Evolutionary conservation across 2,329 filamentous ascomycete species (phyloP).

Genomic region (Cytospora leucostoma): DNA sequence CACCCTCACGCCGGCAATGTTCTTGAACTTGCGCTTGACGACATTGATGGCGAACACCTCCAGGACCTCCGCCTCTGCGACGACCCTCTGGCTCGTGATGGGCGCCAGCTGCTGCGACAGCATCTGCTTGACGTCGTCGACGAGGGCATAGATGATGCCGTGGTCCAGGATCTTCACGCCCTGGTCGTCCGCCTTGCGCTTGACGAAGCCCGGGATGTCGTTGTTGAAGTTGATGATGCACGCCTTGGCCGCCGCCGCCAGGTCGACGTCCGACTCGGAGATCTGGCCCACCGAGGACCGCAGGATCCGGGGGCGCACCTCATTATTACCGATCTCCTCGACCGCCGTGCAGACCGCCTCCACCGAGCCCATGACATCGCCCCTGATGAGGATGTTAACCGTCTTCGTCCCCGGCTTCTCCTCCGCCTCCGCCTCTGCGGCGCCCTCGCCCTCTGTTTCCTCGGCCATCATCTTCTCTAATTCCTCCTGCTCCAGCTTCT

Average conservation of each 20-base stretch:
- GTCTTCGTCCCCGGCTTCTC: conserved; percentile 48
- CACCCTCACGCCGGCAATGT: conserved; percentile 85
- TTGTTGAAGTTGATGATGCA: conserved; percentile 87
- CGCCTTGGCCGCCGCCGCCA: conserved; percentile 75
- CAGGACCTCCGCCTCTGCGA: conserved; percentile 84
- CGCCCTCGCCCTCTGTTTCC: conserved; percentile 33
- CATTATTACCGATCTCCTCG: conserved; percentile 77
- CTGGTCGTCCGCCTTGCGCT: conserved; percentile 66
- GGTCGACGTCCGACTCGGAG: conserved; percentile 84
- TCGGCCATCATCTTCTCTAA: conserved; percentile 40
- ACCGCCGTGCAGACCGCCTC: conserved; percentile 85
- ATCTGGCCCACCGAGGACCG: conserved; percentile 76
- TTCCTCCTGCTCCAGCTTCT: conserved; percentile 50
- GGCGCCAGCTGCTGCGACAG: conserved; percentile 72
- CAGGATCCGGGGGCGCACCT: conserved; percentile 77
- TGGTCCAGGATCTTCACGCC: conserved; percentile 81
- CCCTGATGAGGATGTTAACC: conserved; percentile 85
- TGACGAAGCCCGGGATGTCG: conserved; percentile 65
- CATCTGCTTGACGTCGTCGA: conserved; percentile 69
- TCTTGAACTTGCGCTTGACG: conserved; percentile 67
- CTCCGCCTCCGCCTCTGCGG: conserved; percentile 40
- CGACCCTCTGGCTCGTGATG: conserved; percentile 66
- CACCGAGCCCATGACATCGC: conserved; percentile 89
- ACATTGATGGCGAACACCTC: conserved; percentile 83
- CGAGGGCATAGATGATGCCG: conserved; percentile 80